Evolutionary conservation across 1,139 yeast species (phyloP).

Genomic region (Lodderomyces theae): DNA sequence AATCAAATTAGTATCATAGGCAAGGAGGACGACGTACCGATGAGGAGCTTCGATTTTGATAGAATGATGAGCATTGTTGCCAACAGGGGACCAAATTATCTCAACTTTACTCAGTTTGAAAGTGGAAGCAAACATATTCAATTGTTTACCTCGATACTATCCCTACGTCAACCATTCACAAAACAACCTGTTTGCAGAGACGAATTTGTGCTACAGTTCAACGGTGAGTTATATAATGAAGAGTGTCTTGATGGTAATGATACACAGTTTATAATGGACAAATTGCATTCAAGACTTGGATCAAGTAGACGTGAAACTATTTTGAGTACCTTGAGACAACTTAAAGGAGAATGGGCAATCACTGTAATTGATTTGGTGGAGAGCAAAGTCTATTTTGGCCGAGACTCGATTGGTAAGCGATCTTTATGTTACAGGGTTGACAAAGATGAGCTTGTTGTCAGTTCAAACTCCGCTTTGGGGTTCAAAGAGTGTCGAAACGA

Average conservation of each 20-base stretch:
- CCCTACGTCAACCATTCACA: conserved; percentile 75
- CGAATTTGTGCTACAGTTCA: conserved; percentile 57
- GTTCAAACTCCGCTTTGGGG: conserved; percentile 39
- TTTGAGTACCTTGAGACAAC: conserved; percentile 28
- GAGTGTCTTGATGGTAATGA: conserved; percentile 43
- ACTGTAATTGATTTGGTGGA: conserved; percentile 41
- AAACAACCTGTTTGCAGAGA: conserved; percentile 55
- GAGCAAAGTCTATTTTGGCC: conserved; percentile 63
- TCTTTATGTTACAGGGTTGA: conserved; percentile 53
- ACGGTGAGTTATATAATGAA: conserved; percentile 79
- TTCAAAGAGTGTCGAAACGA: conserved; percentile 57
- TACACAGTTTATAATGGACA: conserved; percentile 28
- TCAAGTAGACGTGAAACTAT: conserved; percentile 25
- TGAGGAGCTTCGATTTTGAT: conserved; percentile 15
- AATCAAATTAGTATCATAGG: conserved; percentile 16
- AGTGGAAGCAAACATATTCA: conserved; percentile 21
- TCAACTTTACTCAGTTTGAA: conserved; percentile 18
- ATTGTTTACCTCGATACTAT: conserved; percentile 67
- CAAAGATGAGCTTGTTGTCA: conserved; percentile 26
- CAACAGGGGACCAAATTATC: conserved; percentile 56
- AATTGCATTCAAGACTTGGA: conserved; percentile 16
- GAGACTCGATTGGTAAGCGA: conserved; percentile 80
- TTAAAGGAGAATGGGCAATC: conserved; percentile 84
- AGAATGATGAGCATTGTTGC: conserved; percentile 41
- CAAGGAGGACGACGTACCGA: conserved; percentile 15